These are phyloP conservation scores for Penicillium glabrum DNA, from an alignment of 2,329 filamentous ascomycete species.

Conservation along the genomic window DNA sequence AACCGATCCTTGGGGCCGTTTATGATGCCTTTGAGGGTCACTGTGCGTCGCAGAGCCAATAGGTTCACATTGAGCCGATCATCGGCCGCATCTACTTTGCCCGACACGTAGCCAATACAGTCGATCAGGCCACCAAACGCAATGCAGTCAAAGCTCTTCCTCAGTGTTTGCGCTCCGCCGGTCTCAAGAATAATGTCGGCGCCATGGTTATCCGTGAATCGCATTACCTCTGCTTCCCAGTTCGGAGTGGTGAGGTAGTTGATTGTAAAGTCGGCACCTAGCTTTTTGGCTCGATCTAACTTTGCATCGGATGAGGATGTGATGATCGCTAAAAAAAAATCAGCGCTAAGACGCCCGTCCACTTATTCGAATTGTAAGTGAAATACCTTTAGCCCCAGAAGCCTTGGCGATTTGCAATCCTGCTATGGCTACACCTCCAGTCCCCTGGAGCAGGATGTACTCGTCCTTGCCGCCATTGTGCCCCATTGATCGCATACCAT, in stretches of 20 bases:
- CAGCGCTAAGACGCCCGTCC: neutral
- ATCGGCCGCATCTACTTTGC: conserved; percentile 56
- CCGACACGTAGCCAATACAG: conserved; percentile 50
- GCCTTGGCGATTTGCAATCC: conserved; percentile 51
- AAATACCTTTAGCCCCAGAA: conserved; percentile 42
- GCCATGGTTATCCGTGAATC: conserved; percentile 46
- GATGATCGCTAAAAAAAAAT: conserved; percentile 41
- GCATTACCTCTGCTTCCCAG: conserved; percentile 48
- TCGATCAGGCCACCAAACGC: conserved; percentile 48
- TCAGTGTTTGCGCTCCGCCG: conserved; percentile 52
- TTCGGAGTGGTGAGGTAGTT: conserved; percentile 51
- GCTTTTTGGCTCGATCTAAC: conserved; percentile 49
- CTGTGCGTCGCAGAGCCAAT: conserved; percentile 50
- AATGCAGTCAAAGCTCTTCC: conserved; percentile 49
- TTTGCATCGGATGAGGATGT: conserved; percentile 55
- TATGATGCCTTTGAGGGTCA: conserved; percentile 59
- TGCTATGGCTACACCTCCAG: conserved; percentile 49
- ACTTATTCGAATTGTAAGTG: neutral
- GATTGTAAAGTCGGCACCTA: conserved; percentile 51
- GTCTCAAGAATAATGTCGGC: conserved; percentile 54
- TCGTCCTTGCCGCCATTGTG: conserved; percentile 48
- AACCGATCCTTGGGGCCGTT: conserved; percentile 62
- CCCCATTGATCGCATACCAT: conserved; percentile 41
- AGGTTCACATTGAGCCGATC: conserved; percentile 63
- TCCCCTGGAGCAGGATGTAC: conserved; percentile 57